phyloP scores from a whole-genome alignment of 495 filamentous ascomycete species.

The Diplogelasinospora grovesii region DNA sequence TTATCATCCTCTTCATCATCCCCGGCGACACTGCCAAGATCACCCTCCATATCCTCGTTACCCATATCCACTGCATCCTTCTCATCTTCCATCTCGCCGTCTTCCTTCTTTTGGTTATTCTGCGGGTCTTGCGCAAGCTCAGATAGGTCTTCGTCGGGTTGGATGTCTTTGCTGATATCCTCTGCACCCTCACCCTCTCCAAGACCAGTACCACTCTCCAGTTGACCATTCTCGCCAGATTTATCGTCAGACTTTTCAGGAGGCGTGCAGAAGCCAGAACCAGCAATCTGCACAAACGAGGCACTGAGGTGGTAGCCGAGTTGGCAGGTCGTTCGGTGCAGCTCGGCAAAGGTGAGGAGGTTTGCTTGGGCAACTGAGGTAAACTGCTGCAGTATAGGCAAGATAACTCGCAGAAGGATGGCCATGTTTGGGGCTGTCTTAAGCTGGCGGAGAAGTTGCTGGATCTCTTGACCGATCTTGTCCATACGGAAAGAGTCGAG shows the following conservation, averaged over 20 bases:
- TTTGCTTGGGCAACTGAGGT: conserved; percentile 48
- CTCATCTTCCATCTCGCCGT: conserved; percentile 68
- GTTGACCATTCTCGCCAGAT: conserved; percentile 59
- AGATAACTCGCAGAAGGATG: conserved; percentile 55
- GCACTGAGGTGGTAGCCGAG: conserved; percentile 67
- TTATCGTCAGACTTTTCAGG: conserved; percentile 64
- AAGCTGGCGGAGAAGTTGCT: conserved; percentile 45
- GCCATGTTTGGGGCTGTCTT: conserved; percentile 40
- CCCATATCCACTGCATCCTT: conserved; percentile 93
- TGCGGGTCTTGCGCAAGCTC: conserved; percentile 81
- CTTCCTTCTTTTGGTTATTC: conserved; percentile 61
- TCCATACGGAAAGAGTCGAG: conserved; percentile 53
- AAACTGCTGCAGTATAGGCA: conserved; percentile 74
- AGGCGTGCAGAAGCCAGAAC: conserved; percentile 87
- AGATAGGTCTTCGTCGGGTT: conserved; percentile 84
- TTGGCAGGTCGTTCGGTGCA: conserved; percentile 65
- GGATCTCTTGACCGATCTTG: conserved; percentile 40
- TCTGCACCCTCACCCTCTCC: conserved; percentile 91
- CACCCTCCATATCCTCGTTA: conserved; percentile 79
- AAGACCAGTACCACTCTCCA: conserved; percentile 92
- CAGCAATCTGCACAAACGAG: conserved; percentile 65
- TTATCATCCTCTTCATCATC: conserved; percentile 45
- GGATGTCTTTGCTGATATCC: conserved; percentile 95
- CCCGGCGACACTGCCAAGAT: conserved; percentile 60
- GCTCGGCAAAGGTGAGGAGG: conserved; percentile 43